Percentiles rank a stretch among this genome's conserved stretches.
phyloP scores from a whole-genome alignment of 1,139 yeast species.

The Magnusiomyces magnusii region DNA sequence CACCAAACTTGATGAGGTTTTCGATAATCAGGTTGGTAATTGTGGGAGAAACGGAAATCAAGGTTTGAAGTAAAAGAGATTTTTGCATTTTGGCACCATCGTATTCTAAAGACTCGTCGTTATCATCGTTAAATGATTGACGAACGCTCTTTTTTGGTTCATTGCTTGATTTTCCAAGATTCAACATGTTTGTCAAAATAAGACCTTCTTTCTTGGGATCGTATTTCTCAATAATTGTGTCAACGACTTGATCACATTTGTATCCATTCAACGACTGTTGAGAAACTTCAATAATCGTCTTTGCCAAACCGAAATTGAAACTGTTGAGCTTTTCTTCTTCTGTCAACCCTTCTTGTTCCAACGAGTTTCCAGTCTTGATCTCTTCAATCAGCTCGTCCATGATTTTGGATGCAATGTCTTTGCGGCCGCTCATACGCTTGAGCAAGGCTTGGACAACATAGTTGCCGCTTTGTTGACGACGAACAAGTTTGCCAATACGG shows the following conservation, averaged over 20 bases:
- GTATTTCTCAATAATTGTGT: slow-evolving; percentile 51
- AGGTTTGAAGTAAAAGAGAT: slow-evolving; percentile 61
- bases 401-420: slow-evolving; percentile 48
- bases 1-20: slow-evolving; percentile 48
- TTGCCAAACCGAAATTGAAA: slow-evolving; percentile 1
- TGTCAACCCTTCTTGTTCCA: background rate
- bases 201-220: slow-evolving; percentile 38
- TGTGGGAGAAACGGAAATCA: slow-evolving; percentile 46
- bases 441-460: slow-evolving; percentile 67
- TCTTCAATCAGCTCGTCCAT: slow-evolving; percentile 55
- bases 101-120: slow-evolving; percentile 50
- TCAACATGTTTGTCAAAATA: slow-evolving; percentile 60
- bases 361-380: background rate
- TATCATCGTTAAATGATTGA: too few relatives aligned
- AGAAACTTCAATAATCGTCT: slow-evolving; percentile 50
- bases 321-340: background rate
- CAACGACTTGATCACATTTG: slow-evolving; percentile 56
- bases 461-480: slow-evolving; percentile 67
- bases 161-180: slow-evolving; percentile 33
- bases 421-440: slow-evolving; percentile 46
- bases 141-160: background rate
- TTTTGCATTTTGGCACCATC: slow-evolving; percentile 91
- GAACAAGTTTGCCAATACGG: slow-evolving; percentile 61
- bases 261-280: slow-evolving; percentile 43
- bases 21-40: slow-evolving; percentile 40